Evolutionary conservation across 257 asterid genomes (phyloP).

Genomic region (Echium plantagineum): DNA sequence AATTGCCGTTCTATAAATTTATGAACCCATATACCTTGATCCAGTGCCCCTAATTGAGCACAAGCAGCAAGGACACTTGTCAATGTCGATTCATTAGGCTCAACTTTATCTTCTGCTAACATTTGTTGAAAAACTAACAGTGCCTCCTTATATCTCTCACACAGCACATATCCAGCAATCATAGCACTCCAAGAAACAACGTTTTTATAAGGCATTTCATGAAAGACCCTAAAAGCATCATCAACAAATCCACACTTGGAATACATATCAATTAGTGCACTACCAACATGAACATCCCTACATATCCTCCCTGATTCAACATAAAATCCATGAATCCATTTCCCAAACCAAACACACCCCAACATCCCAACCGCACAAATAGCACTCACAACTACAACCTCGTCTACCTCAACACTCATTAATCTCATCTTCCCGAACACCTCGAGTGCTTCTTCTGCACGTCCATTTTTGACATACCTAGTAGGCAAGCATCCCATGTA

Average conservation of each 20-base stretch:
- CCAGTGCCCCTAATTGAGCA: slow-evolving; percentile 40
- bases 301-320: slow-evolving; percentile 33
- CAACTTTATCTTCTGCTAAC: slow-evolving; percentile 17
- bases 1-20: slow-evolving; percentile 15
- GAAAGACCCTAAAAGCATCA: slow-evolving; percentile 31
- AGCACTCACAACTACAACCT: slow-evolving; percentile 37
- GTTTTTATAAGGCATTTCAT: slow-evolving; percentile 26
- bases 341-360: slow-evolving; percentile 34
- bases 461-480: slow-evolving; percentile 15
- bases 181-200: slow-evolving; percentile 41
- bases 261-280: slow-evolving; percentile 51
- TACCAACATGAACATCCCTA: slow-evolving; percentile 28
- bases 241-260: slow-evolving; percentile 29
- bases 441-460: slow-evolving; percentile 24
- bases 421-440: slow-evolving; percentile 36
- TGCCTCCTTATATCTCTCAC: slow-evolving; percentile 18
- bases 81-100: slow-evolving; percentile 27
- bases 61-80: slow-evolving; percentile 41
- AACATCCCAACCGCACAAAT: slow-evolving; percentile 30
- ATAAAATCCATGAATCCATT: slow-evolving; percentile 42
- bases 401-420: slow-evolving; percentile 27
- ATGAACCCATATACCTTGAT: slow-evolving; percentile 35
- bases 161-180: slow-evolving; percentile 30
- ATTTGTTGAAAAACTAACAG: slow-evolving; percentile 30
- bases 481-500: too few relatives aligned